Conservation (phyloP, 2,329 filamentous ascomycete genomes). For the Diaporthe aspalathi region DNA sequence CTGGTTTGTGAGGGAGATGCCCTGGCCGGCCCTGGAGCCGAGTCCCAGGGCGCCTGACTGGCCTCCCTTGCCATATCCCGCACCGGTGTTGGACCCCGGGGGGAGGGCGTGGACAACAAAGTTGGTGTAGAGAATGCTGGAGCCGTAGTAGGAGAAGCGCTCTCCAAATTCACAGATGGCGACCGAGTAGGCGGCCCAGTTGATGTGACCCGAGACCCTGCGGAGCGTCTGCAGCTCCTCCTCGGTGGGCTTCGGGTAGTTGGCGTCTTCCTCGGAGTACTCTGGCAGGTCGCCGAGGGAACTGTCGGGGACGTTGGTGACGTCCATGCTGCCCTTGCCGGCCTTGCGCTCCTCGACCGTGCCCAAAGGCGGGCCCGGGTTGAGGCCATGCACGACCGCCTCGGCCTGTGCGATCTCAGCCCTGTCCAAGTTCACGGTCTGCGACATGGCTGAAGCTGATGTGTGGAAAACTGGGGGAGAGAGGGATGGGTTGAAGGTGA, state of each 20-base stretch:
- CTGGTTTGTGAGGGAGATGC: constrained; percentile 62
- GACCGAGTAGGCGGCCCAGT: constrained; percentile 75
- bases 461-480: background rate
- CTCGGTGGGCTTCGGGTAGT: constrained; percentile 62
- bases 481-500: background rate
- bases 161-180: constrained; percentile 81
- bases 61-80: constrained; percentile 49
- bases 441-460: constrained; percentile 36
- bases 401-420: constrained; percentile 41
- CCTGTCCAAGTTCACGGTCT: constrained; percentile 40
- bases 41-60: constrained; percentile 66
- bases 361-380: constrained; percentile 32
- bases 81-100: constrained; percentile 64
- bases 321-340: constrained; percentile 34
- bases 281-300: background rate
- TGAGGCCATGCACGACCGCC: constrained; percentile 29
- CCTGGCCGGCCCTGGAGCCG: constrained; percentile 66
- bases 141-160: constrained; percentile 82
- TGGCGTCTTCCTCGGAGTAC: constrained; percentile 41
- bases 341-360: constrained; percentile 34
- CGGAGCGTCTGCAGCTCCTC: constrained; percentile 72
- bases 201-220: constrained; percentile 73
- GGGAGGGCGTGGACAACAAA: constrained; percentile 70
- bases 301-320: constrained; percentile 9
- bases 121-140: constrained; percentile 75